A percentile compares a stretch with the other conserved stretches of the same genome.
These are phyloP conservation scores for Rhododendron henanense DNA, from an alignment of 148 eudicot genomes.

Conservation along the genomic window DNA sequence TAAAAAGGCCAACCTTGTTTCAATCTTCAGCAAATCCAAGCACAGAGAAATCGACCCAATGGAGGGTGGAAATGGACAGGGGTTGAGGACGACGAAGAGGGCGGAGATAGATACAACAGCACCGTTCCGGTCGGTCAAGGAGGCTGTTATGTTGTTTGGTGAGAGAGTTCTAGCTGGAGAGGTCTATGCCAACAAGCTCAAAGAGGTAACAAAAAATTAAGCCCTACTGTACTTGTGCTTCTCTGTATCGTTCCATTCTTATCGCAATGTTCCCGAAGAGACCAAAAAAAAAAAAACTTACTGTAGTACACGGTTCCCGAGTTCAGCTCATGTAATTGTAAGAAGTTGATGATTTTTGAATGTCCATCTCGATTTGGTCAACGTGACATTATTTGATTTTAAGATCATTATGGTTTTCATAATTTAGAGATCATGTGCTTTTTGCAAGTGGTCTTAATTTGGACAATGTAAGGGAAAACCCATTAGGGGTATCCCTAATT, in stretches of 20 bases:
- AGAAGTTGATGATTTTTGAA: background rate
- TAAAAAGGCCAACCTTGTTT: background rate
- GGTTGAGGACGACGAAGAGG: conserved; percentile 23
- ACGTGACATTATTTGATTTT: too few relatives aligned
- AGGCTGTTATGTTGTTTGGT: conserved; percentile 73
- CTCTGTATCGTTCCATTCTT: too few relatives aligned
- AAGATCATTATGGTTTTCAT: background rate
- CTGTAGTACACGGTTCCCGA: too few relatives aligned
- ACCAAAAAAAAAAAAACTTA: too few relatives aligned
- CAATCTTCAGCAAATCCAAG: background rate
- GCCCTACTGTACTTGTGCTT: too few relatives aligned
- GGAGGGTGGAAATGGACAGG: background rate
- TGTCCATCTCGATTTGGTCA: background rate
- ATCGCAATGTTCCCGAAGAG: too few relatives aligned
- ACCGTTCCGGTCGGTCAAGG: conserved; percentile 68
- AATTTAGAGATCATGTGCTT: background rate
- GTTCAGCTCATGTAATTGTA: background rate
- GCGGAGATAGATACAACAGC: conserved; percentile 73
- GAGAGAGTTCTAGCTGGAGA: conserved; percentile 64
- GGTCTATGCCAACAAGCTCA: conserved; percentile 43
- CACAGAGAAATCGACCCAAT: background rate
- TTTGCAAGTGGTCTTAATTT: background rate
- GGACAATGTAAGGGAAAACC: background rate
- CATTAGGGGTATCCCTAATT: background rate
- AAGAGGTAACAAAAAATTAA: conserved; percentile 30